phyloP scores from a whole-genome alignment of 345 rosid species.

The Eucalyptus pumila region DNA sequence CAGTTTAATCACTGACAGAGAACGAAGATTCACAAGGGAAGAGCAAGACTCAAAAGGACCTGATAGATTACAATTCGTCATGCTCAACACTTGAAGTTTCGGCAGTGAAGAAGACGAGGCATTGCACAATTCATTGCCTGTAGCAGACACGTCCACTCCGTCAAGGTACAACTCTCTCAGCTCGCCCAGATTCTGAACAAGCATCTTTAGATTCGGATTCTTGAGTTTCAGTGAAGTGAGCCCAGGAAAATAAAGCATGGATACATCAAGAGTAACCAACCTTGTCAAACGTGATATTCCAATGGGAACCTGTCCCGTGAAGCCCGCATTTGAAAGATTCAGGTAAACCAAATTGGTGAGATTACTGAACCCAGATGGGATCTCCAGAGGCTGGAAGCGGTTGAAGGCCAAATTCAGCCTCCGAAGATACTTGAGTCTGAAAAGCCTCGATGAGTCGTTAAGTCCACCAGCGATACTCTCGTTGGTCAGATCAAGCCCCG shows the following conservation, averaged over 20 bases:
- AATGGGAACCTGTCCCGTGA: slow-evolving; percentile 20
- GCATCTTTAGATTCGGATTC: slow-evolving; percentile 5
- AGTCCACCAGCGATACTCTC: slow-evolving; percentile 9
- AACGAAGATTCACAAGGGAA: not conserved
- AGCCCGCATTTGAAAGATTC: slow-evolving; percentile 31
- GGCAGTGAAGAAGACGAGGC: not conserved
- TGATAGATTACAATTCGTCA: slow-evolving; percentile 6
- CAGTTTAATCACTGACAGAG: slow-evolving; percentile 4
- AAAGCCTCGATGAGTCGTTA: slow-evolving; percentile 8
- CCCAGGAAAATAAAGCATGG: not conserved
- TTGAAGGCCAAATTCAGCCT: slow-evolving; percentile 26
- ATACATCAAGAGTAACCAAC: slow-evolving; percentile 22
- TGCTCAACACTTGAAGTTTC: slow-evolving; percentile 7
- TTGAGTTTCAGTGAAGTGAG: not conserved
- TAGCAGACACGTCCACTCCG: slow-evolving; percentile 5
- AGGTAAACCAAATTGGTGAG: slow-evolving; percentile 10
- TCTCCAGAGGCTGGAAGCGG: not conserved
- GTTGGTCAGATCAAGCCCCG: slow-evolving; percentile 16
- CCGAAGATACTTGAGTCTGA: slow-evolving; percentile 16
- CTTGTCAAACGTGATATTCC: slow-evolving; percentile 5
- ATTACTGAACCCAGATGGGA: slow-evolving; percentile 12
- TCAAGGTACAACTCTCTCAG: slow-evolving; percentile 10
- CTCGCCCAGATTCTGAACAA: not conserved
- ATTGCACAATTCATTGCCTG: slow-evolving; percentile 8
- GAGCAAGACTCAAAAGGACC: slow-evolving; percentile 6